These are phyloP conservation scores for Setaria viridis DNA, from an alignment of 202 grass and related monocot genomes.

Conservation along the genomic window DNA sequence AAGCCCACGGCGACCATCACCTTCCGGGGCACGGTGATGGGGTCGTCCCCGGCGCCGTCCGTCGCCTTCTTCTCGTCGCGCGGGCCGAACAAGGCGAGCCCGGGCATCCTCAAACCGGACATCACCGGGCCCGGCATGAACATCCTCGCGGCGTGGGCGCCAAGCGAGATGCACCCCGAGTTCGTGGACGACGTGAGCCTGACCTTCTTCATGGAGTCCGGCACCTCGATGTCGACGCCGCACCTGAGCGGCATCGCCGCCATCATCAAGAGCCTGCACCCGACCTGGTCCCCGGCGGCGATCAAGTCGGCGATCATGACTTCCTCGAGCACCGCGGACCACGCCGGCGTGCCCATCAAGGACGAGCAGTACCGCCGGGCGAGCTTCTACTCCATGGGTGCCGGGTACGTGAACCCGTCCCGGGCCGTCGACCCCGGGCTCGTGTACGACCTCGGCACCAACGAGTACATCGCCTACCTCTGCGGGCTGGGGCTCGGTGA, in stretches of 20 bases:
- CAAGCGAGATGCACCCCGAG: constrained; percentile 63
- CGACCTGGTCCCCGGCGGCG: constrained; percentile 75
- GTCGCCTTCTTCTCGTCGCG: constrained; percentile 83
- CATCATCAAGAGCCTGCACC: constrained; percentile 74
- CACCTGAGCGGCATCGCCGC: constrained; percentile 88
- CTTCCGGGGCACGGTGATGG: constrained; percentile 70
- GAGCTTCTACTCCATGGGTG: constrained; percentile 81
- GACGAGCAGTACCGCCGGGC: constrained; percentile 66
- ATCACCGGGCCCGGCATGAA: constrained; percentile 82
- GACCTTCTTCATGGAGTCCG: constrained; percentile 72
- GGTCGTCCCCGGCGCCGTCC: constrained; percentile 59
- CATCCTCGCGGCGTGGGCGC: constrained; percentile 80
- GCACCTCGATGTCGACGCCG: constrained; percentile 90
- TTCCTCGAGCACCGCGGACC: constrained; percentile 49
- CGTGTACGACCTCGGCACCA: constrained; percentile 60
- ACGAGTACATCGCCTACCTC: constrained; percentile 69
- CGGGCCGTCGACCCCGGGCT: constrained; percentile 74
- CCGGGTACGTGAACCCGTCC: constrained; percentile 80
- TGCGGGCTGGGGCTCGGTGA: constrained; percentile 68
- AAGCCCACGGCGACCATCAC: constrained; percentile 59
- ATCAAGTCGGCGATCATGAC: constrained; percentile 94
- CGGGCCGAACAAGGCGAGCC: constrained; percentile 61
- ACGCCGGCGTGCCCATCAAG: constrained; percentile 58
- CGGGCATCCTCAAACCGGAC: constrained; percentile 78
- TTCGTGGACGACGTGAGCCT: constrained; percentile 51